Conservation (phyloP, 768 basidiomycete genomes). For the Serendipita vermifera region DNA sequence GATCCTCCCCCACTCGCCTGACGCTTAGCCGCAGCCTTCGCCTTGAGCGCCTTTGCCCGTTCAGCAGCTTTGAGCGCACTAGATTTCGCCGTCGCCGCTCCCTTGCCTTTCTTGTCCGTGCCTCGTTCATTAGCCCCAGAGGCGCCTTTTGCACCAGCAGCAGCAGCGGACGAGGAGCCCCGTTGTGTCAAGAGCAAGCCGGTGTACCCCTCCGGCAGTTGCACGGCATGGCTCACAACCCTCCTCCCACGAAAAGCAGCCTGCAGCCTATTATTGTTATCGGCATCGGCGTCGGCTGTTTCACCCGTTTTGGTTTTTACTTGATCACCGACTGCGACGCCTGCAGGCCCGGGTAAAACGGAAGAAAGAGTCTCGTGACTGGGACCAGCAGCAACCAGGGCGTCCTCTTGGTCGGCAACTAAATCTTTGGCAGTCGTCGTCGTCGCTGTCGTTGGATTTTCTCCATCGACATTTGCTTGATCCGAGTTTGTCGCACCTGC, state of each 20-base stretch:
- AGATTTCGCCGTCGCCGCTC: slow-evolving; percentile 14
- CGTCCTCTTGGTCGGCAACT: neutral
- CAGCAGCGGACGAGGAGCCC: slow-evolving; percentile 17
- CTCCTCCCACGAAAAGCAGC: slow-evolving; percentile 67
- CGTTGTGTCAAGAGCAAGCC: slow-evolving; percentile 45
- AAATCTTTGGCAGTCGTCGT: neutral
- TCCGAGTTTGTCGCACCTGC: neutral
- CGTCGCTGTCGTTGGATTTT: neutral
- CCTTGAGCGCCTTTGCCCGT: slow-evolving; percentile 11
- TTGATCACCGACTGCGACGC: neutral
- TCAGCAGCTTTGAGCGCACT: slow-evolving; percentile 11
- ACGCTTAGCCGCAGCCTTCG: slow-evolving; percentile 15
- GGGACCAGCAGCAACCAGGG: neutral
- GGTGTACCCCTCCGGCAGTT: slow-evolving; percentile 50
- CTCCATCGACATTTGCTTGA: neutral
- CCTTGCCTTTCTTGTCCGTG: slow-evolving; percentile 14
- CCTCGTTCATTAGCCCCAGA: slow-evolving; percentile 7
- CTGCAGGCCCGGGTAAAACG: slow-evolving; percentile 11
- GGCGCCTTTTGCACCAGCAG: neutral
- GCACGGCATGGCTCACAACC: slow-evolving; percentile 51
- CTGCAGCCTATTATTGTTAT: slow-evolving; percentile 29
- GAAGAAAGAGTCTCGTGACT: slow-evolving; percentile 15
- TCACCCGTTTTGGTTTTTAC: neutral
- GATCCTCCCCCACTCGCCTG: slow-evolving; percentile 14
- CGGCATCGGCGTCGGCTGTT: slow-evolving; percentile 9